Conservation (phyloP, 805 yeast genomes). For the Ogataea populi-albae region DNA sequence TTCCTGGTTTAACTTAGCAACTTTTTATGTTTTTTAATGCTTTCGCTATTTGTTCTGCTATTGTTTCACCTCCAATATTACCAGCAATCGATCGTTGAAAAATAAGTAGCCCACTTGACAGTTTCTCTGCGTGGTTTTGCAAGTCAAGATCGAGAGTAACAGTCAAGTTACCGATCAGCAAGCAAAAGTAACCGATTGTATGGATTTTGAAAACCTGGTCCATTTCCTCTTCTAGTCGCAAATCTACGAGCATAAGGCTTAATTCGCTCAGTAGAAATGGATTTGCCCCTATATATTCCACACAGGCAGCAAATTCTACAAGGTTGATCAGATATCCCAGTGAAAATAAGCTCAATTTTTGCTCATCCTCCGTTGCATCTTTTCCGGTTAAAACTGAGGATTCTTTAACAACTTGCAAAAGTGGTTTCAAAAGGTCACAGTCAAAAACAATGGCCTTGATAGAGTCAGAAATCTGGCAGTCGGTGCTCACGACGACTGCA, state of each 20-base stretch:
- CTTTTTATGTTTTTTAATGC: constrained; percentile 1
- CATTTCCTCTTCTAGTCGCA: constrained; percentile 7
- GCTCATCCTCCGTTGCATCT: constrained; percentile 6
- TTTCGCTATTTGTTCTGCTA: constrained; percentile 8
- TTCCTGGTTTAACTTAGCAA: too few relatives aligned
- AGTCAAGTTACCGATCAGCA: constrained; percentile 11
- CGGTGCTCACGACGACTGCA: constrained; percentile 15
- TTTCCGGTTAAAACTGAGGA: constrained; percentile 10
- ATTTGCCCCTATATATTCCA: constrained; percentile 2
- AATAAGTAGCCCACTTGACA: constrained; percentile 10
- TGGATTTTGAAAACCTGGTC: constrained; percentile 17
- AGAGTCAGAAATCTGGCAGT: not conserved
- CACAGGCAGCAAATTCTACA: constrained; percentile 3
- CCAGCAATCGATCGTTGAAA: constrained; percentile 12
- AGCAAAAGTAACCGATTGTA: constrained; percentile 27
- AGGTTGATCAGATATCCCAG: constrained; percentile 20
- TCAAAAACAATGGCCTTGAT: constrained; percentile 4
- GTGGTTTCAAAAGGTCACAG: constrained; percentile 7
- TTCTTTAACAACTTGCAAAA: constrained; percentile 10
- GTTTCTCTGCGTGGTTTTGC: constrained; percentile 3
- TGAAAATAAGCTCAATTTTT: constrained; percentile 16
- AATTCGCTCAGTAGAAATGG: constrained; percentile 2
- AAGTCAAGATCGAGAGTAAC: constrained; percentile 1
- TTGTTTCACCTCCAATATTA: constrained; percentile 7
- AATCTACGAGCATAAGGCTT: constrained; percentile 2